Conservation (phyloP, 179 eudicot genomes). For the Carnegiea gigantea region DNA sequence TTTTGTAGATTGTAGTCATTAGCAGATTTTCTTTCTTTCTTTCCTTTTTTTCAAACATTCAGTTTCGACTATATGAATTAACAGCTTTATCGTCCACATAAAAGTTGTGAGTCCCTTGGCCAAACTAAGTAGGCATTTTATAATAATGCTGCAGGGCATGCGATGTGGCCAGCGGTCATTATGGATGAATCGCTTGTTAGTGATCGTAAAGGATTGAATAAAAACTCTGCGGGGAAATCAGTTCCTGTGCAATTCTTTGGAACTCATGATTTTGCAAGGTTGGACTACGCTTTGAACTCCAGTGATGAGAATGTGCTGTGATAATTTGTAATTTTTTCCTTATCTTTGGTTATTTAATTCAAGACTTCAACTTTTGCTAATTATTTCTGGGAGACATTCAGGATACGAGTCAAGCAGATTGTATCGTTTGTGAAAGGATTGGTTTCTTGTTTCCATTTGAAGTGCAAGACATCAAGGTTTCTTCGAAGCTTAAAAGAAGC, state of each 20-base stretch:
- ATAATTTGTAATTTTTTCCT: not conserved
- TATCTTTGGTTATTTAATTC: not conserved
- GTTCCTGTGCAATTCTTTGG: constrained; percentile 96
- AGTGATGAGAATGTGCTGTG: constrained; percentile 11
- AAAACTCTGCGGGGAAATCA: constrained; percentile 64
- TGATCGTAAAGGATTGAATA: constrained; percentile 61
- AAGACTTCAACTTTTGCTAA: constrained; percentile 6
- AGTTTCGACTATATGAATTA: not conserved
- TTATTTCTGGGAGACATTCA: constrained; percentile 32
- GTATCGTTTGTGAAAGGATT: constrained; percentile 90
- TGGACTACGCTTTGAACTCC: constrained; percentile 16
- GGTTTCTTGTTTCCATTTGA: constrained; percentile 72
- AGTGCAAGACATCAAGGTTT: constrained; percentile 79
- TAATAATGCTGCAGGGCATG: constrained; percentile 61
- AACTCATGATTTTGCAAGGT: constrained; percentile 98
- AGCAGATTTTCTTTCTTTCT: not conserved
- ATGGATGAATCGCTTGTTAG: constrained; percentile 65
- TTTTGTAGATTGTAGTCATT: too few species aligned
- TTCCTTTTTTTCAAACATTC: not conserved
- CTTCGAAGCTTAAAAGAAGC: constrained; percentile 87
- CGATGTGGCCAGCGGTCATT: constrained; percentile 94
- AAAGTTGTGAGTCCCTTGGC: not conserved
- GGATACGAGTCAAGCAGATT: constrained; percentile 76
- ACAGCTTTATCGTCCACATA: not conserved
- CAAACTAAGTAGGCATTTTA: constrained; percentile 13